Conservation (phyloP, 1,284 basidiomycete species). For the Porodaedalea pini region DNA sequence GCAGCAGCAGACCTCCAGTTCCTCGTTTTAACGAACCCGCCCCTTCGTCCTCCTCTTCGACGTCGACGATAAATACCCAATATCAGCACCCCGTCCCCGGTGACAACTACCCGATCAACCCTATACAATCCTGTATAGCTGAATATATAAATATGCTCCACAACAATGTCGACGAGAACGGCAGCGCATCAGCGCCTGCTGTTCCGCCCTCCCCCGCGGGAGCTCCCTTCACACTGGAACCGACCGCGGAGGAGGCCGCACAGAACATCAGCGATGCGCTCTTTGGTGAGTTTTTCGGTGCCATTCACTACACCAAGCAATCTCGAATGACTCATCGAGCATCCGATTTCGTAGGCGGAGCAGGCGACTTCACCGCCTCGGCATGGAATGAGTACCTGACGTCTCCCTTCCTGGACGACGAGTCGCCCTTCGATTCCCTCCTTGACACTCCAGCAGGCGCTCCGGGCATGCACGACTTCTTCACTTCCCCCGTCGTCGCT, state of each 20-base stretch:
- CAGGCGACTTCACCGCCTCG: conserved; percentile 8
- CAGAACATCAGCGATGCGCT: conserved; percentile 6
- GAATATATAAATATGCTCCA: conserved; percentile 48
- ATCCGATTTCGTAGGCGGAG: conserved; percentile 24
- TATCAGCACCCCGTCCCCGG: background rate
- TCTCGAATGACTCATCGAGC: background rate
- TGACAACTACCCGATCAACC: conserved; percentile 25
- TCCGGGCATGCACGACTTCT: conserved; percentile 37
- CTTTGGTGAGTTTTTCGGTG: conserved; percentile 13
- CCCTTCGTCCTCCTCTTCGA: conserved; percentile 22
- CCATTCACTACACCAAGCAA: background rate
- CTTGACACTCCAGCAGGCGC: conserved; percentile 51
- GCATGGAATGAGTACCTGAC: conserved; percentile 39
- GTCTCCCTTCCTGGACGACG: conserved; percentile 40
- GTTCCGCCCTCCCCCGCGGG: conserved; percentile 24
- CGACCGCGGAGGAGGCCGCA: conserved; percentile 13
- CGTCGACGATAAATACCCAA: conserved; percentile 14
- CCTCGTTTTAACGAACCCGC: conserved; percentile 21
- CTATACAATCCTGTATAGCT: conserved; percentile 36
- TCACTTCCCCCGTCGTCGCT: conserved; percentile 30
- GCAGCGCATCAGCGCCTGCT: conserved; percentile 18
- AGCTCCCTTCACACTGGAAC: background rate
- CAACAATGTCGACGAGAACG: conserved; percentile 30
- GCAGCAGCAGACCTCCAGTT: conserved; percentile 31
- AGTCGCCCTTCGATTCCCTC: conserved; percentile 54